These are phyloP conservation scores for Fusarium buxicola DNA, from an alignment of 2,329 filamentous ascomycete genomes.

Conservation along the genomic window DNA sequence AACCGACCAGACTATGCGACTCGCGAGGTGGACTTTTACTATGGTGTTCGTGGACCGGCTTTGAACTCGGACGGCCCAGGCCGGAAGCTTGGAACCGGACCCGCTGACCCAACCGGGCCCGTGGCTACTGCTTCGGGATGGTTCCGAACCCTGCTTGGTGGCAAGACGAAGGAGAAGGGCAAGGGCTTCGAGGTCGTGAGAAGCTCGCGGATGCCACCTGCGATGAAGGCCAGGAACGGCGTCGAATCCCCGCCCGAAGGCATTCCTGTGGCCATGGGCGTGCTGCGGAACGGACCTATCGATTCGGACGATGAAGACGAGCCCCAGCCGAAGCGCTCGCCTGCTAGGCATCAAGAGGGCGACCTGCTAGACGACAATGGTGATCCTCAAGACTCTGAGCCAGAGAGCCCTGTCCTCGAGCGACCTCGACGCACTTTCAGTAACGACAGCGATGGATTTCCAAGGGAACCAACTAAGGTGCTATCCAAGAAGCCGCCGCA, in stretches of 20 bases:
- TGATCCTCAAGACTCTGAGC: slow-evolving; percentile 59
- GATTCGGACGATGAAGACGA: slow-evolving; percentile 70
- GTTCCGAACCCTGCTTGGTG: slow-evolving; percentile 82
- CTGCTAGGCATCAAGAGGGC: slow-evolving; percentile 44
- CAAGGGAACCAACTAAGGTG: slow-evolving; percentile 37
- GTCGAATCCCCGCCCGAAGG: slow-evolving; percentile 76
- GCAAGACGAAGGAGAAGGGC: slow-evolving; percentile 91
- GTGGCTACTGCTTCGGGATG: slow-evolving; percentile 91
- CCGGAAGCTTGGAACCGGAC: slow-evolving; percentile 90
- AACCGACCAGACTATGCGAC: slow-evolving; percentile 88
- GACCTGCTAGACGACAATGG: slow-evolving; percentile 61
- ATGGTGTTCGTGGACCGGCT: slow-evolving; percentile 89
- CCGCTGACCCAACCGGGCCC: slow-evolving; percentile 92
- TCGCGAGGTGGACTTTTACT: slow-evolving; percentile 96
- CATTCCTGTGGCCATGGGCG: slow-evolving; percentile 72
- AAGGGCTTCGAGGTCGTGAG: slow-evolving; percentile 98
- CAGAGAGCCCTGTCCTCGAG: slow-evolving; percentile 50
- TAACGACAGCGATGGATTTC: slow-evolving; percentile 57
- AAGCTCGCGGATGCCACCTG: slow-evolving; percentile 85
- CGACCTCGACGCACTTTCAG: slow-evolving; percentile 46
- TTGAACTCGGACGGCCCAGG: slow-evolving; percentile 84
- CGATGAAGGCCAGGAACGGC: slow-evolving; percentile 69
- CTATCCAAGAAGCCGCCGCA: slow-evolving; percentile 39
- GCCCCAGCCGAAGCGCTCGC: slow-evolving; percentile 41
- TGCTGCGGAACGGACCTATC: slow-evolving; percentile 69